Conservation (phyloP, 306 rosid genomes). For the Astragalus glycyphyllos region DNA sequence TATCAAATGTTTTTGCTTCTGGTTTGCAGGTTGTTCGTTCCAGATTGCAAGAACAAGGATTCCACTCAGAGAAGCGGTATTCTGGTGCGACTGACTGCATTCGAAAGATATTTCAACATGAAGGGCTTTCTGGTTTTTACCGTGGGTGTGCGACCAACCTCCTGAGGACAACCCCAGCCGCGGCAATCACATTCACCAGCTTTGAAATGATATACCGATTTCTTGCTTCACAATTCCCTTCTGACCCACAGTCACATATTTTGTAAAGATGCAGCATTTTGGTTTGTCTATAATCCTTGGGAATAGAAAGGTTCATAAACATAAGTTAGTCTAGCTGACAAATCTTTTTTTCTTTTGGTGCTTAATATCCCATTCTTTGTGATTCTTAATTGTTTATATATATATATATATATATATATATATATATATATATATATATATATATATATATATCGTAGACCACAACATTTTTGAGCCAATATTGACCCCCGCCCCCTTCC, state of each 20-base stretch:
- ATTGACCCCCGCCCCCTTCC: neutral
- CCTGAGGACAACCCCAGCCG: conserved; percentile 89
- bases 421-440: neutral
- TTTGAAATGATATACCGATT: conserved; percentile 86
- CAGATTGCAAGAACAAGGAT: conserved; percentile 83
- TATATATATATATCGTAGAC: conserved; percentile 14
- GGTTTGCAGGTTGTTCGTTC: conserved; percentile 71
- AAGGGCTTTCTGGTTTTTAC: conserved; percentile 72
- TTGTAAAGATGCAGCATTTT: conserved; percentile 49
- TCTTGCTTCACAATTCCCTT: conserved; percentile 63
- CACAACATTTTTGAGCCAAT: conserved; percentile 14
- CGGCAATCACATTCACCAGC: conserved; percentile 82
- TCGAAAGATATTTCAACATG: conserved; percentile 68
- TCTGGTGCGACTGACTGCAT: conserved; percentile 65
- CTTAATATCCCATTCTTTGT: conserved; percentile 38
- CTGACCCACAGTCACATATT: conserved; percentile 63
- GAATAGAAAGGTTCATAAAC: conserved; percentile 20
- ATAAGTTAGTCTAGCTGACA: conserved; percentile 15
- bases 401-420: neutral
- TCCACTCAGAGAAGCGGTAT: conserved; percentile 73
- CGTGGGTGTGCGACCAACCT: conserved; percentile 85
- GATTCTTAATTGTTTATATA: conserved; percentile 41
- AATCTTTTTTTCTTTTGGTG: conserved; percentile 6
- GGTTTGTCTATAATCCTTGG: neutral
- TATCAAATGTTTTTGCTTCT: conserved; percentile 10